Base-by-base conservation (phyloP, 2,329 filamentous ascomycete genomes). In the Aspergillus fijiensis region DNA sequence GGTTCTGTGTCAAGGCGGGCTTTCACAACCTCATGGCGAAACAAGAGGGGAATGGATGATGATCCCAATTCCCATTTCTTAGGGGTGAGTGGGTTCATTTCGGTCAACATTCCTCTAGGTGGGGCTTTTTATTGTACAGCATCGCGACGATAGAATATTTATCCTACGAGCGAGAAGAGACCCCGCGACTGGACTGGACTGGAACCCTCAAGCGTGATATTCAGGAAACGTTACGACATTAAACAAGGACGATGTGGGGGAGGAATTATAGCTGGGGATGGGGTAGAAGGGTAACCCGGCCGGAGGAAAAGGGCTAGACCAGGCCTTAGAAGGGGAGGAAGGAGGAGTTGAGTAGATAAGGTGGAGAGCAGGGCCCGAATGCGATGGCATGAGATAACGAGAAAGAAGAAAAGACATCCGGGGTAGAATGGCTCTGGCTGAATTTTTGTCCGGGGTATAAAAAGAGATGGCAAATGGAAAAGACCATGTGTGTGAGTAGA, bases 211-310 rank as follows among this genome's bases (percentile, higher is more conserved):
- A 55, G 42, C 39, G 39, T 55, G 53, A 49, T 35, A 49, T 55
- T 55, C 53, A 55, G 53, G 27, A 55, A 16, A 47, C 53, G 45
- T 58, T 58, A 58, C 56, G 49, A 53, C 42, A 54, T 58, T 52
- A 49, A 31, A 53, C 31, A 33, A 19, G 27, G 39, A 45, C 39
- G 39, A 19, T 45, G 39, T 6, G 39, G 39, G 39, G 39, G 39
- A 45, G 33, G 33, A 7, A 45, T 4, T 23, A 23, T 23, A 23
- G 23, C 4, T 5, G 39, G 39, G 33, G 33, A 7, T 19, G 39
- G 5, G 16, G 39, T 2, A n/a, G 39, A 45, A 19, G 16, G 14
- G 39, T 7, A 19, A 45, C 14, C 35, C 39, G 39, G 6, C 16
- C 39, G 39, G 16, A 35, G 11, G 16, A 3, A 10, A 19, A 45